phyloP scores from a whole-genome alignment of 495 filamentous ascomycete genomes.

The Xylaria bambusicola region DNA sequence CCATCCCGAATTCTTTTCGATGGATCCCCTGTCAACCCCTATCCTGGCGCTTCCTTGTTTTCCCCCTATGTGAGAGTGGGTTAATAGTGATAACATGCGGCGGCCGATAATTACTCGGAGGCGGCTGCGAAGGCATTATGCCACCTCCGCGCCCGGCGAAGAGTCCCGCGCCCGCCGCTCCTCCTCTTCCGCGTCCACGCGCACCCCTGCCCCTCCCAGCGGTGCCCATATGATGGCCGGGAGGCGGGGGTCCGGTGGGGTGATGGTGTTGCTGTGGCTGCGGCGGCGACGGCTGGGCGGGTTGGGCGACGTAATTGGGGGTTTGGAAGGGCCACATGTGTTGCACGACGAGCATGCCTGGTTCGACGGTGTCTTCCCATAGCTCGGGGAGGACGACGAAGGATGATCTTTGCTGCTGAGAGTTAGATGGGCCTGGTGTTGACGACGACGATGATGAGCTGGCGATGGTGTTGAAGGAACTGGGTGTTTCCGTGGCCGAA shows the following conservation, averaged over 20 bases:
- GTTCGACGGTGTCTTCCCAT: constrained; percentile 55
- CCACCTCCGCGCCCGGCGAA: constrained; percentile 7
- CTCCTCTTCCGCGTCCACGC: constrained; percentile 6
- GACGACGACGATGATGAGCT: constrained; percentile 17
- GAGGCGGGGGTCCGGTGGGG: not conserved
- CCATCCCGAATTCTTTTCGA: not conserved
- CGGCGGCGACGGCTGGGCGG: constrained; percentile 18
- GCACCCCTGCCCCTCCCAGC: constrained; percentile 6
- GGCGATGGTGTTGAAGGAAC: constrained; percentile 3
- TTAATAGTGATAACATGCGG: not conserved
- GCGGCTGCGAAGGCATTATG: constrained; percentile 9
- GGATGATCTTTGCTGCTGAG: constrained; percentile 20
- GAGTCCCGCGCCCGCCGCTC: not conserved
- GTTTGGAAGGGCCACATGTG: constrained; percentile 84
- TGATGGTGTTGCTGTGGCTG: constrained; percentile 1
- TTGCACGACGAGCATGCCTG: constrained; percentile 77
- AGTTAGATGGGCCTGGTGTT: constrained; percentile 5
- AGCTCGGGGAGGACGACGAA: constrained; percentile 54
- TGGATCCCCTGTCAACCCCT: not conserved
- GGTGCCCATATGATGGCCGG: not conserved
- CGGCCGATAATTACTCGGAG: not conserved
- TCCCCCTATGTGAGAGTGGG: not conserved
- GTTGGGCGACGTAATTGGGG: constrained; percentile 29
- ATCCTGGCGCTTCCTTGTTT: constrained; percentile 5
- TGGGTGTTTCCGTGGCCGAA: constrained; percentile 3